phyloP scores from a whole-genome alignment of 2,329 filamentous ascomycete genomes.

The Aspergillus eucalypticola region DNA sequence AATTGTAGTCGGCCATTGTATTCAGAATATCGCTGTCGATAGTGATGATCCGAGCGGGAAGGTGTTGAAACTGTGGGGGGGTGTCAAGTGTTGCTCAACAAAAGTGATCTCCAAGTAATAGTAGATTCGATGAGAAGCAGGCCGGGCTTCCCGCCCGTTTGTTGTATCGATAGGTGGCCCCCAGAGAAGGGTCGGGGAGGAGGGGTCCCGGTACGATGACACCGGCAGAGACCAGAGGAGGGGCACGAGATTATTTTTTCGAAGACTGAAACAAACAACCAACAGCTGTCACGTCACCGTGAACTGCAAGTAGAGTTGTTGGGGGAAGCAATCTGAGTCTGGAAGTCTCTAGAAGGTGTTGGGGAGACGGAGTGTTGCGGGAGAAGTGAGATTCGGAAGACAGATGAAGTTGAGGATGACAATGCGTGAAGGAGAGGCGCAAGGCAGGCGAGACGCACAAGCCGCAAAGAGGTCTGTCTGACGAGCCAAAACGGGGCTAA shows the following conservation, averaged over 20 bases:
- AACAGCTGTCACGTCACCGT: neutral
- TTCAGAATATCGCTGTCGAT: neutral
- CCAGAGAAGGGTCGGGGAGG: neutral
- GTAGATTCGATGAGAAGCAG: constrained; percentile 9
- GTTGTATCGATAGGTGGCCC: constrained; percentile 20
- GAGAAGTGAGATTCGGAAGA: neutral
- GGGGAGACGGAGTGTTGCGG: neutral
- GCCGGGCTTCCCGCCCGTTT: constrained; percentile 40
- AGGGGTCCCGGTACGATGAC: constrained; percentile 4
- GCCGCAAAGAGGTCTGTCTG: constrained; percentile 8
- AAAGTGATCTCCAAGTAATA: neutral
- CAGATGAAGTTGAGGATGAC: neutral
- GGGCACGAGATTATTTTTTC: neutral
- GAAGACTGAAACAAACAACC: neutral
- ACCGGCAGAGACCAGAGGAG: neutral
- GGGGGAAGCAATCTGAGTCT: neutral
- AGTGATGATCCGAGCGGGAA: neutral
- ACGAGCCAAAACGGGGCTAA: neutral
- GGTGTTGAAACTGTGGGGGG: neutral
- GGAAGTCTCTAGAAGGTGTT: neutral
- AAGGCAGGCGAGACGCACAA: constrained; percentile 5
- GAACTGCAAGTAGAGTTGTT: neutral
- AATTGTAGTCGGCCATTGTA: constrained; percentile 42
- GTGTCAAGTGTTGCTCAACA: neutral
- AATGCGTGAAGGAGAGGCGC: neutral